phyloP scores from a whole-genome alignment of 2,329 filamentous ascomycete genomes.

The Stachybotrys elegans region DNA sequence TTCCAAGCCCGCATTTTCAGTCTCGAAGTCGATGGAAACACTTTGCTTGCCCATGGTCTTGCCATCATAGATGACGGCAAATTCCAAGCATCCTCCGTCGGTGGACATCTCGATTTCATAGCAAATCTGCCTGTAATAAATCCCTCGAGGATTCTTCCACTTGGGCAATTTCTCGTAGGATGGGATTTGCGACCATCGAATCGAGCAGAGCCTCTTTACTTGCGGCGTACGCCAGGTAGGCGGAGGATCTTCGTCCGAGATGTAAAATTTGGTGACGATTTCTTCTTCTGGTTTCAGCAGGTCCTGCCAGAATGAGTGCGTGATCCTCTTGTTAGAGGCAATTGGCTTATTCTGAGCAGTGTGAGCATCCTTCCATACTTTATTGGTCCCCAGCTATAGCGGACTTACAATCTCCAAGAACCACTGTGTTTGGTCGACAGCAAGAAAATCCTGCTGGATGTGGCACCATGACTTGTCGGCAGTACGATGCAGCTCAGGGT shows the following conservation, averaged over 20 bases:
- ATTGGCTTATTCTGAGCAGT: constrained; percentile 7
- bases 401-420: constrained; percentile 14
- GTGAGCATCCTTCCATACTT: not conserved
- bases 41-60: constrained; percentile 11
- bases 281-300: constrained; percentile 2
- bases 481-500: not conserved
- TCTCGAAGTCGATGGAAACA: constrained; percentile 14
- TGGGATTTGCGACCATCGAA: constrained; percentile 12
- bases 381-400: too few species aligned
- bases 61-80: constrained; percentile 10
- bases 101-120: constrained; percentile 15
- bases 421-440: constrained; percentile 19
- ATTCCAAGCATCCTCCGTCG: constrained; percentile 15
- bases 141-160: constrained; percentile 7
- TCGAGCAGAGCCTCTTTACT: constrained; percentile 11
- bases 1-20: too few species aligned
- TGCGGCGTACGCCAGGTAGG: not conserved
- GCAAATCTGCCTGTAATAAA: not conserved
- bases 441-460: not conserved
- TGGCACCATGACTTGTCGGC: constrained; percentile 13
- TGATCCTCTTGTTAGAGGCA: not conserved
- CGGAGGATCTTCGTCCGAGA: constrained; percentile 1
- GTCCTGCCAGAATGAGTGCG: constrained; percentile 9
- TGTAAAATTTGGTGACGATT: constrained; percentile 8
- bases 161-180: constrained; percentile 6